Conservation (phyloP, 2,329 filamentous ascomycete species). For the Sporothrix luriei region DNA sequence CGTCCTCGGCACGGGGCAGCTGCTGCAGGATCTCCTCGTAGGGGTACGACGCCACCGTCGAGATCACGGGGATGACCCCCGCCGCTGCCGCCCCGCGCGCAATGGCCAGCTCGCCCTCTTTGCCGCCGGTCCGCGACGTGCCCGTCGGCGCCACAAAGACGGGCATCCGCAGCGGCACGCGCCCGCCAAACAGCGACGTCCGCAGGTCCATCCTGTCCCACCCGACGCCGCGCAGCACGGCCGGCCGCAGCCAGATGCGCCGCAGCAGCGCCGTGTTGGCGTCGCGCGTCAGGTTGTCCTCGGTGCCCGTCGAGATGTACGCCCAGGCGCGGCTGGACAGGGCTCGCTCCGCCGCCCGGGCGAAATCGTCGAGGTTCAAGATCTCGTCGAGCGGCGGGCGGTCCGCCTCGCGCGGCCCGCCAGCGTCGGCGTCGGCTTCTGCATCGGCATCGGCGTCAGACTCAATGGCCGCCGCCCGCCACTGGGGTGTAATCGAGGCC, state of each 20-base stretch:
- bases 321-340: constrained; percentile 56
- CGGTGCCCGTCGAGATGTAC: constrained; percentile 58
- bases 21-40: constrained; percentile 35
- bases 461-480: constrained; percentile 31
- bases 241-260: constrained; percentile 56
- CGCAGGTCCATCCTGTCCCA: constrained; percentile 43
- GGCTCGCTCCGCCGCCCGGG: constrained; percentile 49
- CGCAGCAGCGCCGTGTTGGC: constrained; percentile 53
- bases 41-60: constrained; percentile 37
- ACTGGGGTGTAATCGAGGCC: constrained; percentile 41
- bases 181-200: constrained; percentile 49
- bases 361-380: constrained; percentile 51
- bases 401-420: not conserved
- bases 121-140: constrained; percentile 54
- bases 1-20: constrained; percentile 42
- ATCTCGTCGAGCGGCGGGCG: constrained; percentile 34
- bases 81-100: constrained; percentile 51
- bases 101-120: constrained; percentile 56
- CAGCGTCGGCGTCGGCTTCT: not conserved
- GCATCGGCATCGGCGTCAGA: constrained; percentile 31
- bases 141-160: constrained; percentile 56
- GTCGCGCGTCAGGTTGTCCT: constrained; percentile 54
- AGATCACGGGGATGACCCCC: constrained; percentile 52
- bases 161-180: constrained; percentile 45
- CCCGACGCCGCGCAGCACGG: constrained; percentile 53